Conservation (phyloP, 164 flowering plant species). For the Dillenia turbinata region DNA sequence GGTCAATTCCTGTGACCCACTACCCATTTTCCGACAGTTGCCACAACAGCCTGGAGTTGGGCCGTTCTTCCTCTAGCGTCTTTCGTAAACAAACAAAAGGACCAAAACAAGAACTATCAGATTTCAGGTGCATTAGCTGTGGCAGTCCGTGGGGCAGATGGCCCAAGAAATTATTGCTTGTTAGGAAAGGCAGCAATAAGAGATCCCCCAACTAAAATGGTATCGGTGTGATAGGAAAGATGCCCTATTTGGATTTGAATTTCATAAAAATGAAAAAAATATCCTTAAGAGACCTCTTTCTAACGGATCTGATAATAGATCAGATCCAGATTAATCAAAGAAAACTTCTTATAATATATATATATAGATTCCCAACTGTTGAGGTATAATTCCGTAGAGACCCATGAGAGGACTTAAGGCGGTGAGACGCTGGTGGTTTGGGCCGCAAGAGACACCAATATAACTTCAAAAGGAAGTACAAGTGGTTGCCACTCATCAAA, state of each 20-base stretch:
- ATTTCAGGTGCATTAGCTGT: neutral
- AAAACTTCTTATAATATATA: too few relatives aligned
- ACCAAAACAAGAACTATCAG: constrained; percentile 3
- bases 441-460: constrained; percentile 14
- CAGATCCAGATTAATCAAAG: too few relatives aligned
- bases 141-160: neutral
- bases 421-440: constrained; percentile 8
- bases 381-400: constrained; percentile 13
- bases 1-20: too few relatives aligned
- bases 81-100: neutral
- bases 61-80: too few relatives aligned
- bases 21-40: too few relatives aligned
- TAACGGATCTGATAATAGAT: too few relatives aligned
- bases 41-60: too few relatives aligned
- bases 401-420: constrained; percentile 8
- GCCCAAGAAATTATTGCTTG: constrained; percentile 6
- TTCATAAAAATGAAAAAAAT: too few relatives aligned
- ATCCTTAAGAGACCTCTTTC: too few relatives aligned
- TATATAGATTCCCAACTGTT: constrained; percentile 19
- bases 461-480: constrained; percentile 6
- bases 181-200: constrained; percentile 9
- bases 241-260: too few relatives aligned
- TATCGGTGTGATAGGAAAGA: too few relatives aligned
- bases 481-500: constrained; percentile 1
- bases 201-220: constrained; percentile 28